phyloP scores from a whole-genome alignment of 108 stramenopile genomes.

The Nannochloropsis salina region DNA sequence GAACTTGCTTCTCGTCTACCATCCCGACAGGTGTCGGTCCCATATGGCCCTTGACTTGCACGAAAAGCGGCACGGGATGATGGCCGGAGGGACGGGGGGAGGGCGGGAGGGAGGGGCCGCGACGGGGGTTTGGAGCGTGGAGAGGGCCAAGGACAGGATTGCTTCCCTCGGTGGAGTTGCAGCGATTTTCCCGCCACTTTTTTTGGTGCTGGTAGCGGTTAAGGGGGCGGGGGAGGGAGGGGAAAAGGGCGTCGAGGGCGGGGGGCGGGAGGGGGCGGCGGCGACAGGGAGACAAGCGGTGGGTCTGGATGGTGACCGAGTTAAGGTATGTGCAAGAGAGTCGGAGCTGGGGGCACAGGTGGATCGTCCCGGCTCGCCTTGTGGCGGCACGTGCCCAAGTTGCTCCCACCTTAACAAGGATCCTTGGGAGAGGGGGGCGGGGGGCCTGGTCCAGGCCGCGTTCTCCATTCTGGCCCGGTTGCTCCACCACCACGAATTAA shows the following conservation, averaged over 20 bases:
- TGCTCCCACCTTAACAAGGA: too few species aligned
- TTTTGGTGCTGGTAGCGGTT: neutral
- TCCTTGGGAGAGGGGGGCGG: too few species aligned
- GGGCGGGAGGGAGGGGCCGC: neutral
- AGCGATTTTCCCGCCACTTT: neutral
- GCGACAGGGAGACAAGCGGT: too few species aligned
- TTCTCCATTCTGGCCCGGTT: neutral
- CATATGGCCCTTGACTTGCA: neutral
- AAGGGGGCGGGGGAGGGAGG: neutral
- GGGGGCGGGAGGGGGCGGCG: too few species aligned
- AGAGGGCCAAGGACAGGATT: neutral
- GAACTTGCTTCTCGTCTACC: neutral
- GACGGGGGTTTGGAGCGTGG: neutral
- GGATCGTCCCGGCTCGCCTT: too few species aligned
- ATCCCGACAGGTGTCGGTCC: neutral
- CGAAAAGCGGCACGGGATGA: neutral
- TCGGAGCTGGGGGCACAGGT: too few species aligned
- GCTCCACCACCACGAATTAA: neutral
- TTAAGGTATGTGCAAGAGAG: too few species aligned
- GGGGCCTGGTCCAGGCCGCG: too few species aligned
- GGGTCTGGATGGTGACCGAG: too few species aligned
- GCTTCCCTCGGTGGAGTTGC: neutral
- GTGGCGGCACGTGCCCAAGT: too few species aligned
- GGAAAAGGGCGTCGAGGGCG: neutral
- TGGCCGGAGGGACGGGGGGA: neutral